Conservation (phyloP, 2,329 filamentous ascomycete species). For the Dichotomopilus funicola region DNA sequence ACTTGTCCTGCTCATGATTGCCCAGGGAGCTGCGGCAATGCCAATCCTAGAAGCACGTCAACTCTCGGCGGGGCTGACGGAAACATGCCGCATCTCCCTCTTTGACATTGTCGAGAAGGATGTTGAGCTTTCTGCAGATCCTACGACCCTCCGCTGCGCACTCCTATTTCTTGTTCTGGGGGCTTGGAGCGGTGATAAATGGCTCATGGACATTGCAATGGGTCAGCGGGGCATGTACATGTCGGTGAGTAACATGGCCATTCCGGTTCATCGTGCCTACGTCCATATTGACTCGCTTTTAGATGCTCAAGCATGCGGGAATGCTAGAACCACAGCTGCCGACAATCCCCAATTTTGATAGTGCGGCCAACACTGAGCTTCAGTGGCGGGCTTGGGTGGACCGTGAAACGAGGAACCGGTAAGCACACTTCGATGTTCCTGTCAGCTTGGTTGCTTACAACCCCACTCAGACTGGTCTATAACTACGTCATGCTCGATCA, state of each 20-base stretch:
- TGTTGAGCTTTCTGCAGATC: slow-evolving; percentile 60
- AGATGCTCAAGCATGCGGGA: slow-evolving; percentile 65
- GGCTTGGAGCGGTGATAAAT: slow-evolving; percentile 69
- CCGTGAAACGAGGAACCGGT: slow-evolving; percentile 58
- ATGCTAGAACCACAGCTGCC: slow-evolving; percentile 51
- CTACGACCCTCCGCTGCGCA: slow-evolving; percentile 57
- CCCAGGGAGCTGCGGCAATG: slow-evolving; percentile 61
- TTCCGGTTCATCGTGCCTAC: background rate
- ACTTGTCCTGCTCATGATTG: slow-evolving; percentile 64
- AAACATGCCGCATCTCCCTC: slow-evolving; percentile 65
- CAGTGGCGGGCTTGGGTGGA: slow-evolving; percentile 60
- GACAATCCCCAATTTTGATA: slow-evolving; percentile 39
- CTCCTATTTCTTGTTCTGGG: slow-evolving; percentile 62
- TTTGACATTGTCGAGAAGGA: slow-evolving; percentile 69
- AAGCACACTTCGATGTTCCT: slow-evolving; percentile 24
- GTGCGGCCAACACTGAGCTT: slow-evolving; percentile 39
- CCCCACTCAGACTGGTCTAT: slow-evolving; percentile 53
- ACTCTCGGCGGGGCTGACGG: slow-evolving; percentile 59
- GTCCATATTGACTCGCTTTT: background rate
- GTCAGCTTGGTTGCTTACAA: slow-evolving; percentile 16
- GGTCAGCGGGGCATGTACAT: slow-evolving; percentile 68
- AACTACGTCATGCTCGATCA: slow-evolving; percentile 71
- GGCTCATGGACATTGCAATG: slow-evolving; percentile 73
- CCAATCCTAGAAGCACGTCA: slow-evolving; percentile 58
- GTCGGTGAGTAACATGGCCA: slow-evolving; percentile 37